These are phyloP conservation scores for Schizochytrium sp. DNA, from an alignment of 108 stramenopile species.

Conservation along the genomic window DNA sequence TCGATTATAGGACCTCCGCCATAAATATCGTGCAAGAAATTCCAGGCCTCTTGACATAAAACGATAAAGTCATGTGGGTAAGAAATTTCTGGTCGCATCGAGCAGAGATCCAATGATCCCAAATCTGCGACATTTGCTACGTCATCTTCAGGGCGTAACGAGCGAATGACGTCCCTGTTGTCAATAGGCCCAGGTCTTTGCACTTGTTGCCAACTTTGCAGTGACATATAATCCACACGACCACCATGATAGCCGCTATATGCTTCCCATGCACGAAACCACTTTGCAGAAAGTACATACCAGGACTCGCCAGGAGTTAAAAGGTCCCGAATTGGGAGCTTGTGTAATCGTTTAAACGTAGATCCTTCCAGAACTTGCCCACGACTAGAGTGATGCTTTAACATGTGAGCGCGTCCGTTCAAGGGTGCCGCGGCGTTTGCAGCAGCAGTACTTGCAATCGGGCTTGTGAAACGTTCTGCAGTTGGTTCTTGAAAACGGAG, in stretches of 20 bases:
- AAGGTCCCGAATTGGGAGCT: neutral
- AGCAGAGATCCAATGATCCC: neutral
- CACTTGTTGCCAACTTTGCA: neutral
- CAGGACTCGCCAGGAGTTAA: neutral
- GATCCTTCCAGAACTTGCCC: neutral
- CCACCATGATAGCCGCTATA: slow-evolving; percentile 5
- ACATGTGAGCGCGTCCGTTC: neutral
- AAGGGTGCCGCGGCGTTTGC: neutral
- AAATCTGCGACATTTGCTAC: neutral
- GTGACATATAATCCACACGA: neutral
- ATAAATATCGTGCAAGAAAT: neutral
- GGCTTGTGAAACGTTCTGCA: too few relatives aligned
- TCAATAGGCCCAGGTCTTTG: slow-evolving; percentile 36
- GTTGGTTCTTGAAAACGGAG: too few relatives aligned
- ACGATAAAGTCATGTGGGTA: slow-evolving; percentile 7
- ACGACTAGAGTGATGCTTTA: slow-evolving; percentile 19
- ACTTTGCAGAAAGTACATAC: neutral
- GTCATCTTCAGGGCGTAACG: neutral
- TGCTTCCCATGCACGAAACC: slow-evolving; percentile 38
- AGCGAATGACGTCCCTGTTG: slow-evolving; percentile 24
- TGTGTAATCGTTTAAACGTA: neutral
- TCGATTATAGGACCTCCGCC: slow-evolving; percentile 43
- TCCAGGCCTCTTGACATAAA: slow-evolving; percentile 10
- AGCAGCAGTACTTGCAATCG: neutral
- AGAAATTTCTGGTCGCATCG: neutral